These are phyloP conservation scores for Russula abietina DNA, from an alignment of 768 basidiomycete genomes.

Conservation along the genomic window DNA sequence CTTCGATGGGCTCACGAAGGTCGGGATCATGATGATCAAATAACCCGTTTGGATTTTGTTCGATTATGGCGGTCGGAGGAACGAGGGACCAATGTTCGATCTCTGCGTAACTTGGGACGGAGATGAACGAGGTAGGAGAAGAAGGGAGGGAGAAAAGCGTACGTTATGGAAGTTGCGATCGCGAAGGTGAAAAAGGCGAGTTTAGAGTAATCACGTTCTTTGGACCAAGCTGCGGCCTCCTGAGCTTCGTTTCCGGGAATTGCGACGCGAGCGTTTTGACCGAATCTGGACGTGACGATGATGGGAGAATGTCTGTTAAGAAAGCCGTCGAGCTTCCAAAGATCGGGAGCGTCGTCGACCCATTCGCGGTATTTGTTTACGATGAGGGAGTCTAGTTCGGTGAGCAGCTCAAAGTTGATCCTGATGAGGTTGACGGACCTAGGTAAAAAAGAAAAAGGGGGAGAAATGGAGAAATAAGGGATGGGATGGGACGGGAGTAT, in stretches of 20 bases:
- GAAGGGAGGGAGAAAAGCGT: no score
- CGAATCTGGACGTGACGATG: not conserved
- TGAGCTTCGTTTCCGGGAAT: not conserved
- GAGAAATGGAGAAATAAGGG: no score
- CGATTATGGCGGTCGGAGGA: no score
- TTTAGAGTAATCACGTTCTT: not conserved
- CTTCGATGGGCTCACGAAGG: no score
- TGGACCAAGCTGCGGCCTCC: not conserved
- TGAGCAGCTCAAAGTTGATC: not conserved
- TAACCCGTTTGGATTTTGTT: no score
- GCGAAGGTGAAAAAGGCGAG: not conserved
- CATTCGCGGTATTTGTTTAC: not conserved
- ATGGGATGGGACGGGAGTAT: no score
- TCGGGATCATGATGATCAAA: no score
- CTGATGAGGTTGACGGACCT: no score
- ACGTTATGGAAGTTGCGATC: not conserved
- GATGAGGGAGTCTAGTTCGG: not conserved
- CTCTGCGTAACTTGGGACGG: no score
- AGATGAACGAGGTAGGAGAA: no score
- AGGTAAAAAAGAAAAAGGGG: no score
- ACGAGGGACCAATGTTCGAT: no score
- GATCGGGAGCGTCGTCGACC: not conserved
- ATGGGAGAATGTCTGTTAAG: not conserved
- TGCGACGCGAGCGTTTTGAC: not conserved
- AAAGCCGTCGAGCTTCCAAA: not conserved